phyloP scores from a whole-genome alignment of 805 yeast genomes.

The Kuraishia cidri region DNA sequence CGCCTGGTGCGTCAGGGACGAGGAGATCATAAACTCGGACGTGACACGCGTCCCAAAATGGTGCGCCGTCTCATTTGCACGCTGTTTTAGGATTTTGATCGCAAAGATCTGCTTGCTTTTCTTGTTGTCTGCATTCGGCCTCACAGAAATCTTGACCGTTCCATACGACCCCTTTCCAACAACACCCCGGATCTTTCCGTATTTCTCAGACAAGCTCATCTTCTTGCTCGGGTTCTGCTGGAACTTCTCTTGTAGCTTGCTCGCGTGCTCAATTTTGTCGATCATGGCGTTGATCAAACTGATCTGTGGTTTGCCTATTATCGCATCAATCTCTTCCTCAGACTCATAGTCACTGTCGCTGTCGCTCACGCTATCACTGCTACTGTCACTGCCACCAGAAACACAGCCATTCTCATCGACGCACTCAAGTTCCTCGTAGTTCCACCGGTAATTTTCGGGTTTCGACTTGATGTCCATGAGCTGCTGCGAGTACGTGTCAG shows the following conservation, averaged over 20 bases:
- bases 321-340: slow-evolving; percentile 32
- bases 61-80: slow-evolving; percentile 46
- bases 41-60: slow-evolving; percentile 66
- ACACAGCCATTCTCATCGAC: slow-evolving; percentile 10
- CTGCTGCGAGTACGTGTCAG: slow-evolving; percentile 23
- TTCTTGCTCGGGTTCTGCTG: slow-evolving; percentile 14
- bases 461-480: slow-evolving; percentile 23
- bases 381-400: slow-evolving; percentile 5
- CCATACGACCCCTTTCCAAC: slow-evolving; percentile 40
- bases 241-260: slow-evolving; percentile 20
- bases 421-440: slow-evolving; percentile 26
- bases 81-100: slow-evolving; percentile 64
- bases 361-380: slow-evolving; percentile 12
- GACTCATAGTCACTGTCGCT: slow-evolving; percentile 25
- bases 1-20: slow-evolving; percentile 66
- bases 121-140: slow-evolving; percentile 27
- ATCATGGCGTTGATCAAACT: slow-evolving; percentile 36
- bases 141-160: slow-evolving; percentile 32
- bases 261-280: slow-evolving; percentile 34
- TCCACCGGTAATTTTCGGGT: slow-evolving; percentile 27
- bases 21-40: slow-evolving; percentile 85
- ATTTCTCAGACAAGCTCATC: slow-evolving; percentile 30
- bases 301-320: slow-evolving; percentile 41
- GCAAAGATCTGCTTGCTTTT: slow-evolving; percentile 48
- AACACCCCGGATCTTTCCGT: slow-evolving; percentile 42